These are phyloP conservation scores for Heterobasidion annosum DNA, from an alignment of 1,284 basidiomycete genomes.

Conservation along the genomic window DNA sequence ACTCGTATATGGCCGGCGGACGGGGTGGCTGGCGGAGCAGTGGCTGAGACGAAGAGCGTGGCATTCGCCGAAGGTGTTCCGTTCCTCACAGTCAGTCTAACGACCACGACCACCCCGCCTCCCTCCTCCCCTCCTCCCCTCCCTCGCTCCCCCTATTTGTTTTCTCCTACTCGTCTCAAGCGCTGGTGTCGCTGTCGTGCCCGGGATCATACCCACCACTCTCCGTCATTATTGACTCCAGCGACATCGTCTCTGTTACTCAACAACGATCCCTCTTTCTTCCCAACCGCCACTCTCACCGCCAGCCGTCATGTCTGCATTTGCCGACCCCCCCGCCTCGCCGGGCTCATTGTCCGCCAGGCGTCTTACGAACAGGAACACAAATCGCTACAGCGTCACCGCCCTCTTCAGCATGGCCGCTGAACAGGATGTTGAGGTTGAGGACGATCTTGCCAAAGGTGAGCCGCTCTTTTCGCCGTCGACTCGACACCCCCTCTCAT, in stretches of 20 bases:
- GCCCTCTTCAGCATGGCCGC: conserved; percentile 97
- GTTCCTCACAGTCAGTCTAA: not conserved
- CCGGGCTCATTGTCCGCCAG: conserved; percentile 58
- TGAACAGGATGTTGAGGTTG: conserved; percentile 97
- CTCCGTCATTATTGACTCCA: not conserved
- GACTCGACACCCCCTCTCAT: not conserved
- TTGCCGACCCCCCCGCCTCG: conserved; percentile 49
- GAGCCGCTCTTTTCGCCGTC: conserved; percentile 19
- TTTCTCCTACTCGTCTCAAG: conserved; percentile 2
- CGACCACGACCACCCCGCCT: not conserved
- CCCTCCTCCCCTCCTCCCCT: not conserved
- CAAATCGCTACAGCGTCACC: conserved; percentile 94
- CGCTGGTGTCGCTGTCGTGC: conserved; percentile 12
- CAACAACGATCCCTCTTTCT: conserved; percentile 5
- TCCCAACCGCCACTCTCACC: conserved; percentile 6
- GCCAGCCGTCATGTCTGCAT: conserved; percentile 48
- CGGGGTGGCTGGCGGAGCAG: not conserved
- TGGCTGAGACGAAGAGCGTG: not conserved
- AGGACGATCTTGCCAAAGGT: conserved; percentile 95
- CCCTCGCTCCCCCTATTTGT: not conserved
- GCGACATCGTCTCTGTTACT: not conserved
- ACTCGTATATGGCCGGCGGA: too few species aligned
- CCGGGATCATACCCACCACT: not conserved
- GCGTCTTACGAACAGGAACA: conserved; percentile 82
- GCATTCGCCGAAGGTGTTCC: not conserved